Percentiles rank a stretch among this genome's conserved stretches.
phyloP scores from a whole-genome alignment of 257 asterid genomes.

The Ilex asprella region DNA sequence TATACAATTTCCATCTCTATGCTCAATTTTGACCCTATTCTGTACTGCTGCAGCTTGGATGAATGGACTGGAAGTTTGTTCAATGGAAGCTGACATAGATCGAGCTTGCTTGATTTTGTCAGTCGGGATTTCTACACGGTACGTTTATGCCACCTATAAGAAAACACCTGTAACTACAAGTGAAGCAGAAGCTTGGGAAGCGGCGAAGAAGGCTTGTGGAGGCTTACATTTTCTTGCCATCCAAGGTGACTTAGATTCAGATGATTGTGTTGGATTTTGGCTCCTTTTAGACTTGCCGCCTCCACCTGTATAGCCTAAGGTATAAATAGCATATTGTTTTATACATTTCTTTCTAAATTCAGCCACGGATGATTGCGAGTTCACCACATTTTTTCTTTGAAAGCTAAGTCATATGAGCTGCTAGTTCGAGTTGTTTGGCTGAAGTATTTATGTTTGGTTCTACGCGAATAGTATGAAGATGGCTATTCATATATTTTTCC shows the following conservation, averaged over 20 bases:
- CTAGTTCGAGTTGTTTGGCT: too few relatives aligned
- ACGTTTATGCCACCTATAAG: conserved; percentile 72
- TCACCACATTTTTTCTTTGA: too few relatives aligned
- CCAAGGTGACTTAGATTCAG: conserved; percentile 77
- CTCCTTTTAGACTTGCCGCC: conserved; percentile 86
- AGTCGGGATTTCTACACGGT: conserved; percentile 77
- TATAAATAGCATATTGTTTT: too few relatives aligned
- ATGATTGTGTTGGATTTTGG: conserved; percentile 85
- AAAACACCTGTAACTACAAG: conserved; percentile 54
- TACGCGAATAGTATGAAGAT: too few relatives aligned
- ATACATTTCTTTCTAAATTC: too few relatives aligned
- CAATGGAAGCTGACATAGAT: conserved; percentile 64
- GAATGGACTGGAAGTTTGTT: conserved; percentile 83
- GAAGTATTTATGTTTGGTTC: too few relatives aligned
- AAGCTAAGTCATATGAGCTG: too few relatives aligned
- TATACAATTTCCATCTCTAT: too few relatives aligned
- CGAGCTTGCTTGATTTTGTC: conserved; percentile 59
- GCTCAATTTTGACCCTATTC: background rate
- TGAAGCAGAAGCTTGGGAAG: conserved; percentile 99
- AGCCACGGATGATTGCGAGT: too few relatives aligned
- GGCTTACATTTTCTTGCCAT: conserved; percentile 91
- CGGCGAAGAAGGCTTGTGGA: conserved; percentile 71
- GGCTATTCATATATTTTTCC: too few relatives aligned
- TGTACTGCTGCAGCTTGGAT: conserved; percentile 69
- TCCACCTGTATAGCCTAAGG: conserved; percentile 59